Percentiles rank a stretch among this genome's conserved stretches.
These are phyloP conservation scores for Phylloporus scabripes DNA, from an alignment of 768 basidiomycete species.

Conservation along the genomic window DNA sequence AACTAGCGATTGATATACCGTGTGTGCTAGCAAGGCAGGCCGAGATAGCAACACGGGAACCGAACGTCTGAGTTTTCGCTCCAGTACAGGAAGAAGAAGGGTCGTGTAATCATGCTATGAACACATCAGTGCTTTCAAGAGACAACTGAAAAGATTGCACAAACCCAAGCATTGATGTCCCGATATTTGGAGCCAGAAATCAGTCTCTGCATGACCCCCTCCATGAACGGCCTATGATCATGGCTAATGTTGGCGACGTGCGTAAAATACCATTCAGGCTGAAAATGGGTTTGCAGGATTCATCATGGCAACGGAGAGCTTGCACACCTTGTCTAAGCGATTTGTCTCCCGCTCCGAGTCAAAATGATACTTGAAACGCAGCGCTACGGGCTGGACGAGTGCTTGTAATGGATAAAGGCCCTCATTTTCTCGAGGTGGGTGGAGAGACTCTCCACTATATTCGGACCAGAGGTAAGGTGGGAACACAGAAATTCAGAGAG, in stretches of 20 bases:
- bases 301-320: neutral
- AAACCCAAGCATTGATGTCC: slow-evolving; percentile 71
- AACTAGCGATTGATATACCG: slow-evolving; percentile 84
- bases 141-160: slow-evolving; percentile 14
- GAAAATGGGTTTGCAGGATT: slow-evolving; percentile 1
- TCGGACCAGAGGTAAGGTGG: slow-evolving; percentile 2
- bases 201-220: slow-evolving; percentile 64
- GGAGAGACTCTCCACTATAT: slow-evolving; percentile 50
- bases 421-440: slow-evolving; percentile 30
- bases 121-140: slow-evolving; percentile 1
- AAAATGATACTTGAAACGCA: slow-evolving; percentile 95
- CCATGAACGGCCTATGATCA: slow-evolving; percentile 80
- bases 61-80: slow-evolving; percentile 68
- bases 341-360: slow-evolving; percentile 85
- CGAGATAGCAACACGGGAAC: slow-evolving; percentile 68
- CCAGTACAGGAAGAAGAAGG: slow-evolving; percentile 70
- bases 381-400: slow-evolving; percentile 72
- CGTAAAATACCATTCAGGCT: slow-evolving; percentile 98
- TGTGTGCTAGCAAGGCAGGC: slow-evolving; percentile 88
- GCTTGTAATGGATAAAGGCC: slow-evolving; percentile 82
- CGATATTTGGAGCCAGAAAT: slow-evolving; percentile 58
- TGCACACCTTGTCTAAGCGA: slow-evolving; percentile 77
- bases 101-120: slow-evolving; percentile 78
- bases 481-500: neutral
- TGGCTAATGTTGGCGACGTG: slow-evolving; percentile 84